These are phyloP conservation scores for Exophiala calicioides DNA, from an alignment of 2,329 filamentous ascomycete genomes.

Conservation along the genomic window DNA sequence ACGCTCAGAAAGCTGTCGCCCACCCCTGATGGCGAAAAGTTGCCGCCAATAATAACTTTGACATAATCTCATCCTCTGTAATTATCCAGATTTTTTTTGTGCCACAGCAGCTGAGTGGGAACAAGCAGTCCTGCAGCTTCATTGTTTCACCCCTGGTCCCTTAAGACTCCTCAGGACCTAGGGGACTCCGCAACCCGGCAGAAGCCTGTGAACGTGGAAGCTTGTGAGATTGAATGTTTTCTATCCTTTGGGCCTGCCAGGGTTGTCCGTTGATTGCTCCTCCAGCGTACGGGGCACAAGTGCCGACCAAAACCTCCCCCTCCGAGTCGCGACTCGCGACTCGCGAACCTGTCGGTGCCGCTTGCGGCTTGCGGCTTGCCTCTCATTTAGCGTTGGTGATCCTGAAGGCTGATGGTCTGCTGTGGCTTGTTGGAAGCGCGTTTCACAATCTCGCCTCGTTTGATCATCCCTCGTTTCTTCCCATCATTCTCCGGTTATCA, in stretches of 20 bases:
- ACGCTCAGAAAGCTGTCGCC: too few species aligned
- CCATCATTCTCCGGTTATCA: neutral
- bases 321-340: neutral
- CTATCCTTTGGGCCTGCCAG: conserved; percentile 1
- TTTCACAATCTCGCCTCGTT: conserved; percentile 20
- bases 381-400: conserved; percentile 13
- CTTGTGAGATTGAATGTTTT: conserved; percentile 11
- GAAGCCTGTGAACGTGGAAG: conserved; percentile 2
- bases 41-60: conserved; percentile 17
- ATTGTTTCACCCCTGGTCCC: conserved; percentile 25
- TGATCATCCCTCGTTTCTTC: conserved; percentile 9
- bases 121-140: conserved; percentile 27
- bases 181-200: conserved; percentile 4
- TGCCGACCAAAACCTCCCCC: too few species aligned
- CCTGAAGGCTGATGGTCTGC: conserved; percentile 10
- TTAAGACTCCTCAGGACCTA: neutral
- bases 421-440: conserved; percentile 21
- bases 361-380: too few species aligned
- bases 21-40: too few species aligned
- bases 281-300: neutral
- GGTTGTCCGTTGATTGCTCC: too few species aligned
- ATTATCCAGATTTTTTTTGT: conserved; percentile 16
- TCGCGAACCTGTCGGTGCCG: conserved; percentile 2
- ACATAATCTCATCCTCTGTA: conserved; percentile 24
- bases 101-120: conserved; percentile 18